Evolutionary conservation across 2,329 filamentous ascomycete genomes (phyloP).

Genomic region (Cladophialophora carrionii): DNA sequence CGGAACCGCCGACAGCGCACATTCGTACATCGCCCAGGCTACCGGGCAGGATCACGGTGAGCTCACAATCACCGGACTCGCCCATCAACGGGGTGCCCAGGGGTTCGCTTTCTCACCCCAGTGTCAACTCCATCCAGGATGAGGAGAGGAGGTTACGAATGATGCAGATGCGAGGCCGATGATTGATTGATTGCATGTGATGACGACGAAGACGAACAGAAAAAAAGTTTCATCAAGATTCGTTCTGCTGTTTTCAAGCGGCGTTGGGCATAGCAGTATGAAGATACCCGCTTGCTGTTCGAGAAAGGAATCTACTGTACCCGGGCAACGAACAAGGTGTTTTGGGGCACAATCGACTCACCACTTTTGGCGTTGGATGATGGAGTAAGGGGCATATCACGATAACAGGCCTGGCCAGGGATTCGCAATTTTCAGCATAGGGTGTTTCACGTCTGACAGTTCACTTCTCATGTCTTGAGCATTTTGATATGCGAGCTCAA

Average conservation of each 20-base stretch:
- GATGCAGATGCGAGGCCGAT: slow-evolving; percentile 45
- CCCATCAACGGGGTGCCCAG: slow-evolving; percentile 39
- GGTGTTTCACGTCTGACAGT: neutral
- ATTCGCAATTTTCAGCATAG: neutral
- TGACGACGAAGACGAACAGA: neutral
- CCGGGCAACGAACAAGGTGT: neutral
- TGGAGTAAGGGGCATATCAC: neutral
- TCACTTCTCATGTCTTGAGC: too few species aligned
- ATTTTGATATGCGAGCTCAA: neutral
- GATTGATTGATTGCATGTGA: neutral
- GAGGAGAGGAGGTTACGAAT: slow-evolving; percentile 48
- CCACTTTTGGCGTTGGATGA: neutral
- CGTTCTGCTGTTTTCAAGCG: neutral
- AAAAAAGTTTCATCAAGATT: neutral
- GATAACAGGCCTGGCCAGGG: neutral
- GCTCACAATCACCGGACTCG: slow-evolving; percentile 33
- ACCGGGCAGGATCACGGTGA: slow-evolving; percentile 41
- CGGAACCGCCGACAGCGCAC: slow-evolving; percentile 48
- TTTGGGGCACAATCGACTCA: neutral
- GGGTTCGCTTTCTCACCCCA: slow-evolving; percentile 38
- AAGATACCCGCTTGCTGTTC: neutral
- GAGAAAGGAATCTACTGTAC: neutral
- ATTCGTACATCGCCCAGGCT: slow-evolving; percentile 44
- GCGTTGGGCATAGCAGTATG: neutral
- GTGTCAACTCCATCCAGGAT: slow-evolving; percentile 42